These are phyloP conservation scores for Microbotryum violaceum DNA, from an alignment of 1,284 basidiomycete genomes.

Conservation along the genomic window DNA sequence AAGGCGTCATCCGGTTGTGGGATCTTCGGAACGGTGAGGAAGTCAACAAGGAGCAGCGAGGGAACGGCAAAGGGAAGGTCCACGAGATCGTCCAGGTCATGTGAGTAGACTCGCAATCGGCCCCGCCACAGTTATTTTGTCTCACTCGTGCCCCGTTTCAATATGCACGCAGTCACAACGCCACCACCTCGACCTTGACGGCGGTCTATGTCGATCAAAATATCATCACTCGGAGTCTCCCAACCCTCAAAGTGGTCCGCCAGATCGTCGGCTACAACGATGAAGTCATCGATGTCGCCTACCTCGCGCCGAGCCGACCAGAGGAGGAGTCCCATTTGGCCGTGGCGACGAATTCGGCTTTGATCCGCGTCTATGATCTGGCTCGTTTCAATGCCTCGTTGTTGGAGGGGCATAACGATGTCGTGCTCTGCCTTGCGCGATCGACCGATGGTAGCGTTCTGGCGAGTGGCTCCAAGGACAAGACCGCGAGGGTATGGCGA, in stretches of 20 bases:
- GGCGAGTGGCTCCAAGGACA: conserved; percentile 87
- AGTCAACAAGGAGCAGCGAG: conserved; percentile 45
- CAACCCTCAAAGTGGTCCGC: conserved; percentile 56
- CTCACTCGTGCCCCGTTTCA: conserved; percentile 2
- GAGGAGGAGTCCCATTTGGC: conserved; percentile 65
- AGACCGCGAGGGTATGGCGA: conserved; percentile 78
- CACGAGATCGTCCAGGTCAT: conserved; percentile 34
- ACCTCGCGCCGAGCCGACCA: conserved; percentile 47
- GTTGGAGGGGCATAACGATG: conserved; percentile 79
- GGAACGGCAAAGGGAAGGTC: conserved; percentile 21
- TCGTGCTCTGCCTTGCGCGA: conserved; percentile 76
- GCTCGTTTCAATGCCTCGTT: conserved; percentile 63
- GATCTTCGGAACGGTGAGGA: conserved; percentile 60
- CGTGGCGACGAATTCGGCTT: conserved; percentile 88
- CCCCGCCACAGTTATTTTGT: no score
- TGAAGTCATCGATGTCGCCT: conserved; percentile 84
- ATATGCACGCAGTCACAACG: conserved; percentile 54
- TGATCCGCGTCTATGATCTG: conserved; percentile 74
- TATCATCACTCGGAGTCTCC: conserved; percentile 75
- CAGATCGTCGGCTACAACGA: conserved; percentile 97
- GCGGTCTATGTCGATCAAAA: conserved; percentile 97
- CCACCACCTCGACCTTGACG: conserved; percentile 58
- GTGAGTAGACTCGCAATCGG: conserved; percentile 14
- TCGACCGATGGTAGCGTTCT: conserved; percentile 62
- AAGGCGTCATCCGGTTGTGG: conserved; percentile 75